Evolutionary conservation across 1,139 yeast genomes (phyloP), one percentile per base, ranked within the genome.

Genomic region (Geotrichum siamense): DNA sequence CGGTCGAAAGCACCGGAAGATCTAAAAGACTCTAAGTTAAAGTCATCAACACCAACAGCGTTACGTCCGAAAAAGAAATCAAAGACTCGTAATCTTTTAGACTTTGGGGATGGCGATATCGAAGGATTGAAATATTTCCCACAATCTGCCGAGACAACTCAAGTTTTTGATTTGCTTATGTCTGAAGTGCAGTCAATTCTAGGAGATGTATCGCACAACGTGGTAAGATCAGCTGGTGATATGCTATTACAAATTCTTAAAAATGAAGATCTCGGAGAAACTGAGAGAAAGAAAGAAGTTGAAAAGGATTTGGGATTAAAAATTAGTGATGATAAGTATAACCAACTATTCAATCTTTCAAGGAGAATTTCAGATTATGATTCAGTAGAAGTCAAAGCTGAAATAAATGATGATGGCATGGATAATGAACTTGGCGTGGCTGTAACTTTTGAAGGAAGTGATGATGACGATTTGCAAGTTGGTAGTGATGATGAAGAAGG

Each of bases 201-300:
- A 27, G 80, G 74, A 17, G 87, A 81, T 56, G 71, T 75, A 12
- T 72, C 83, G 1, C 78, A 77, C 38, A 78, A 75, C 31, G 68
- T 72, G 1, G 61, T 78, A 2, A 53, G 72, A 3, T 70, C 75
- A 20, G 78, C 70, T 1, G 77, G 93, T 1, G 96, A 87, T 57
- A 68, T 82, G 5, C 60, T 82, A 0, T 60, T 87, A 34, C 80
- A 76, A 49, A 63, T 73, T 0, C 60, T 87, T 47, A 81, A 80
- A 55, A 71, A 70, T 44, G 79, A 71, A 1, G 49, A 47, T 5
- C 46, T 57, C 48, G 72, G 65, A 44, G 82, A 67, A 43, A 56
- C 57, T 1, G 64, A 62, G 38, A 69, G 67, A 51, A 68, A 67
- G 47, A 53, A 55, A 32, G 62, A 62, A 23, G 55, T 76, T 1